Base-by-base conservation (phyloP, 2,329 filamentous ascomycete species). In the Didymella exigua region DNA sequence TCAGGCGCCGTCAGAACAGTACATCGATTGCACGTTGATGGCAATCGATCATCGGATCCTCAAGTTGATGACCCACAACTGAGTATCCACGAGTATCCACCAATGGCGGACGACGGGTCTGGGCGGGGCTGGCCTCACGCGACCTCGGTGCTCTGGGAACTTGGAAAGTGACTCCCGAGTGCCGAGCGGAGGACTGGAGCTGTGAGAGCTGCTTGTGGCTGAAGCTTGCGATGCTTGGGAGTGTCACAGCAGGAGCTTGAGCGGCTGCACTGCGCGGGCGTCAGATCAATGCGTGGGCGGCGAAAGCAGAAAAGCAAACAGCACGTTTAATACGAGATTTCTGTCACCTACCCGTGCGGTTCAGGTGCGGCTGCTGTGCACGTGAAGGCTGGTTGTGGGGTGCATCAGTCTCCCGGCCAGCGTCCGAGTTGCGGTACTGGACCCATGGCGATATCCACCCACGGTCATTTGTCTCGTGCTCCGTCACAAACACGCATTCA, bases 311-410 rank as follows among this genome's bases (percentile, higher is more conserved):
- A 13, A 38, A 43, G 24, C 24, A 47, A 31, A 18, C 30, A 26
- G 14, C 21, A 29, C 1, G 16, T 6, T 26, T 24, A 41, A 42
- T 23, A 34, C 11, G 26, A 6, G 13, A 14, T 36, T 42, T 1
- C 13, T 53, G 37, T 24, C 36, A 26, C 19, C 7, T 30, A 31
- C 40, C 36, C 46, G 52, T 50, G 46, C 27, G 52, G 40, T 30
- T 29, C 11, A n/a, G 36, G 36, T 38, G 36, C 36, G 36, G 36
- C 36, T 38, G 36, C 21, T 38, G 36, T 38, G 23, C 52, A 55
- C 47, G 52, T 55, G 47, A 55, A 55, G 44, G 23, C 10, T 41
- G 45, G 36, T 34, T 55, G 52, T 55, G 52, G 46, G 52, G 52
- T 45, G 46, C 40, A 26, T 26, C 43, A 44, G 43, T 52, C 24